phyloP scores from a whole-genome alignment of 78 protist genomes.

The Cavenderia fasciculata region DNA sequence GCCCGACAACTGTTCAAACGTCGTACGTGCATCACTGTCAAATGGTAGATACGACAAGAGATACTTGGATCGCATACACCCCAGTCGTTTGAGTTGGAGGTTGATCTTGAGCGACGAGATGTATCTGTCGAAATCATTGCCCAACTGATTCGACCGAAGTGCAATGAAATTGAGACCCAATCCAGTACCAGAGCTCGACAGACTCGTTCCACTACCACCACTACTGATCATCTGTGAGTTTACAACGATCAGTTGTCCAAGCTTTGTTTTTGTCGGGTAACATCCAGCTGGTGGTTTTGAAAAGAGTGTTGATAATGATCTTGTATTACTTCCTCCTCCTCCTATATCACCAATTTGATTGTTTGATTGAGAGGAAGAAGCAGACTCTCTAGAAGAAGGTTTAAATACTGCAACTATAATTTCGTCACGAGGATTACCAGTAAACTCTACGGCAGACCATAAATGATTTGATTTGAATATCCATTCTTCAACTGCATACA shows the following conservation, averaged over 20 bases:
- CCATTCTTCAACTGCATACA: constrained; percentile 69
- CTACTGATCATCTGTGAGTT: constrained; percentile 11
- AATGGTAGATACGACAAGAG: not conserved
- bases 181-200: not conserved
- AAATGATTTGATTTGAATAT: constrained; percentile 32
- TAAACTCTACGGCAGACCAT: constrained; percentile 38
- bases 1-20: not conserved
- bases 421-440: constrained; percentile 43
- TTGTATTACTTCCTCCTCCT: not conserved
- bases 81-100: constrained; percentile 11
- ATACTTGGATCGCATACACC: constrained; percentile 40
- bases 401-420: constrained; percentile 2
- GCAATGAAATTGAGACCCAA: constrained; percentile 7
- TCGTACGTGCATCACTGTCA: not conserved
- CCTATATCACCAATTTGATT: too few relatives aligned
- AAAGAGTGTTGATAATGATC: not conserved
- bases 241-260: constrained; percentile 33
- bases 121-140: constrained; percentile 49
- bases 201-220: too few relatives aligned
- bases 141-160: too few relatives aligned
- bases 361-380: not conserved
- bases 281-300: constrained; percentile 36
- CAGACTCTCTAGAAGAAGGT: not conserved
- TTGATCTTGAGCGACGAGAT: constrained; percentile 5
- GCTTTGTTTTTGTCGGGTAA: constrained; percentile 9